Conservation (phyloP, 2,329 filamentous ascomycete species). For the Hirsutella thompsonii region DNA sequence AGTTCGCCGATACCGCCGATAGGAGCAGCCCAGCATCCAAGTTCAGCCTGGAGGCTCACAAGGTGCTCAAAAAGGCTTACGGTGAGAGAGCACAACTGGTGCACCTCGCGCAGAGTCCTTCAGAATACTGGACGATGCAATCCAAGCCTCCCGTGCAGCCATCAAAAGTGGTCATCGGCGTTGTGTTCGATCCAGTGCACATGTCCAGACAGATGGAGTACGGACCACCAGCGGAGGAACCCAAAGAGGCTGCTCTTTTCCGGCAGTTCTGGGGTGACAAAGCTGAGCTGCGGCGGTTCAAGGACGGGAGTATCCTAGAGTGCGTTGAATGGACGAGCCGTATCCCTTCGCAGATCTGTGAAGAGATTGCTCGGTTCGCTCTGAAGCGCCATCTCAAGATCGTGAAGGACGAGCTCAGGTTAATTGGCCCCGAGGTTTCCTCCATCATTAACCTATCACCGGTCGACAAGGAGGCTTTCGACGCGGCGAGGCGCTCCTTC, state of each 20-base stretch:
- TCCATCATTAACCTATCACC: constrained; percentile 31
- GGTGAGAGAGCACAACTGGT: constrained; percentile 63
- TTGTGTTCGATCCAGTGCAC: constrained; percentile 62
- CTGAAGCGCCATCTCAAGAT: constrained; percentile 56
- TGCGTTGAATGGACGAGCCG: constrained; percentile 73
- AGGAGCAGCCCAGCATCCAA: constrained; percentile 28
- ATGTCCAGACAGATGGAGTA: constrained; percentile 71
- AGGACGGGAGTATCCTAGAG: constrained; percentile 86
- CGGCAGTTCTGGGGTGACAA: constrained; percentile 92
- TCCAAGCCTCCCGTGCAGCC: constrained; percentile 8
- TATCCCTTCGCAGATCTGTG: constrained; percentile 51
- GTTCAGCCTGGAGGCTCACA: constrained; percentile 46
- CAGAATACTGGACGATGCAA: constrained; percentile 17
- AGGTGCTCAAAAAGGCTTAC: constrained; percentile 55
- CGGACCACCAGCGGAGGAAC: constrained; percentile 75
- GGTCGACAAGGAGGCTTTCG: constrained; percentile 47
- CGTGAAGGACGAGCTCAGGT: constrained; percentile 36
- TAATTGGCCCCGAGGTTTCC: constrained; percentile 38
- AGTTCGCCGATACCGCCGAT: constrained; percentile 19
- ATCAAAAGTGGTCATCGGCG: constrained; percentile 43
- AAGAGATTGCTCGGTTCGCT: constrained; percentile 67
- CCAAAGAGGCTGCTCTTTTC: constrained; percentile 69
- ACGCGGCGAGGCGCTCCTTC: constrained; percentile 57
- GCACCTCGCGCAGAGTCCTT: constrained; percentile 33
- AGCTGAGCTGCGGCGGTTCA: constrained; percentile 85